Conservation (phyloP, 2,329 filamentous ascomycete genomes). For the Didymella keratinophila region DNA sequence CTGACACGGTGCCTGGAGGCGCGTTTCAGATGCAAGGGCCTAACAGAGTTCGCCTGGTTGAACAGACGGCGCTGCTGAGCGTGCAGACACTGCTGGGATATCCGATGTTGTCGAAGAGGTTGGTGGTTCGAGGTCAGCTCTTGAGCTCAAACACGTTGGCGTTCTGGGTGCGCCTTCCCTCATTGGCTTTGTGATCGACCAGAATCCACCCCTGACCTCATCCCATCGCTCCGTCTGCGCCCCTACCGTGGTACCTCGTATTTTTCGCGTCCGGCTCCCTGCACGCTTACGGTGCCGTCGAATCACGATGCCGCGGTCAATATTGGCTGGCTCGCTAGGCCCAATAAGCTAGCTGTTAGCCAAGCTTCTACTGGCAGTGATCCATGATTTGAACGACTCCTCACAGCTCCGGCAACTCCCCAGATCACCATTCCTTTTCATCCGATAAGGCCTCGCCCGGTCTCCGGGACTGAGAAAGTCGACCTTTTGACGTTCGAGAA, state of each 20-base stretch:
- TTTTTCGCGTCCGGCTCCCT: conserved; percentile 13
- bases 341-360: conserved; percentile 8
- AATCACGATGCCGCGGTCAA: conserved; percentile 18
- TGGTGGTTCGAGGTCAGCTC: conserved; percentile 13
- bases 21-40: conserved; percentile 6
- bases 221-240: conserved; percentile 21
- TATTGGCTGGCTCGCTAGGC: conserved; percentile 15
- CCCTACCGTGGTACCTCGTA: conserved; percentile 26
- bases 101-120: conserved; percentile 5
- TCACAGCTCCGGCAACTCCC: conserved; percentile 10
- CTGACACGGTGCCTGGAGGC: conserved; percentile 6
- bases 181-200: conserved; percentile 19
- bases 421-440: conserved; percentile 11
- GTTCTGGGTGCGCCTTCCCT: conserved; percentile 7
- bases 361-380: conserved; percentile 6
- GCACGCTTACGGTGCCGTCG: conserved; percentile 11
- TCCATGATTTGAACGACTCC: conserved; percentile 13
- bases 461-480: conserved; percentile 8
- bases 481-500: conserved; percentile 6
- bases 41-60: not conserved
- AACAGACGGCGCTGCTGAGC: conserved; percentile 4
- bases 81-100: conserved; percentile 9
- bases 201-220: conserved; percentile 12
- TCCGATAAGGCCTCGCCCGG: conserved; percentile 4
- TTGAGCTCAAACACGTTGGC: conserved; percentile 1